Base-by-base conservation (phyloP, 768 basidiomycete species). In the Xerocomellus dryophilus region DNA sequence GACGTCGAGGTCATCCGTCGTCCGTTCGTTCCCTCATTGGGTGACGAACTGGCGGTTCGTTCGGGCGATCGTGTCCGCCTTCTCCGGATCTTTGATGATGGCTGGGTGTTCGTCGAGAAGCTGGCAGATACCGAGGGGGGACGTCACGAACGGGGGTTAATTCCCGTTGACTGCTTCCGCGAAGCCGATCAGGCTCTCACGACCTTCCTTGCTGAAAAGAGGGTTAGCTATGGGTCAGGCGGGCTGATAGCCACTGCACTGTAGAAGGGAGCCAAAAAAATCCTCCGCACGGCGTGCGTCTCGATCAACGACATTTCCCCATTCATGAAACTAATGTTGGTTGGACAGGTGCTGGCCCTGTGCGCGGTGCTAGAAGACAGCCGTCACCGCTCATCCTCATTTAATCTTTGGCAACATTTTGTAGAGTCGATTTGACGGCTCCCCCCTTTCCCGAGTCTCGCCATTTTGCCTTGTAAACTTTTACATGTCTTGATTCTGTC, bases 81-180 rank as follows among this genome's bases (percentile, higher is more conserved):
- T 29, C 6, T 84, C 11, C 69, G 73, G 45, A 61, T 79, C 21
- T 90, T 82, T 62, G 82, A 86, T 53, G 88, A 89, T 59, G 88
- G 86, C 1, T 90, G 88, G 88, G 81, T 80, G 7, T 67, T 80
- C 56, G 80, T 85, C 35, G 79, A 85, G 71, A 80, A 75, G 54
- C 48, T 78, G 10, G 56, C 54, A 2, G 15, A 42, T 7, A 36
- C 44, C 2, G 39, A 18, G 7, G 20, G 20, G 15, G 47, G 25
- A 11, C 27, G 31, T 54, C 54, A 39, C 27, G 64, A 62, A 4
- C 67, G 67, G 36, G 87, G 86, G 0, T 64, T 88, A 48, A 85
- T 89, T 43, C 87, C 87, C 6, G 71, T 88, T n/a, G 83, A 86
- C 59, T 88, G 86, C 65, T 73, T 88, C 65, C 73, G 84, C 27